These are phyloP conservation scores for Colletotrichum paranaense DNA, from an alignment of 2,329 filamentous ascomycete genomes.

Conservation along the genomic window DNA sequence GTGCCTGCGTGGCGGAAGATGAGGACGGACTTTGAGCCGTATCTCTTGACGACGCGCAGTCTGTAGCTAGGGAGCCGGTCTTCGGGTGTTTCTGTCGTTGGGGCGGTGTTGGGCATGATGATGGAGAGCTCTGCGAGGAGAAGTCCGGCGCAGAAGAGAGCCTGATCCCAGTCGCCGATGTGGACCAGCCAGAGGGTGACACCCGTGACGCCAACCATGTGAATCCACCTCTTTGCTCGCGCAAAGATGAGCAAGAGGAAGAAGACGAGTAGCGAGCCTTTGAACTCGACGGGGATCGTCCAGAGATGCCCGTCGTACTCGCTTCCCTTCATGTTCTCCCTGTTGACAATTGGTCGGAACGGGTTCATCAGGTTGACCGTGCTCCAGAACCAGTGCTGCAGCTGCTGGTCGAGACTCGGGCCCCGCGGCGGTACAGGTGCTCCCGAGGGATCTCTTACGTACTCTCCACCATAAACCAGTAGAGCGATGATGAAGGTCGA, in stretches of 20 bases:
- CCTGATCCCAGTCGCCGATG: slow-evolving; percentile 15
- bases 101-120: slow-evolving; percentile 56
- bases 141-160: slow-evolving; percentile 52
- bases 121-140: slow-evolving; percentile 65
- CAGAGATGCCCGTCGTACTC: slow-evolving; percentile 69
- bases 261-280: slow-evolving; percentile 68
- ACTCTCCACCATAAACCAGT: slow-evolving; percentile 38
- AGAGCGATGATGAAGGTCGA: slow-evolving; percentile 58
- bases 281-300: slow-evolving; percentile 72
- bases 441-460: background rate
- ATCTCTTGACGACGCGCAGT: background rate
- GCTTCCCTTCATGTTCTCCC: slow-evolving; percentile 18
- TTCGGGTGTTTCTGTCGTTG: slow-evolving; percentile 39
- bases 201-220: slow-evolving; percentile 52
- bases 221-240: slow-evolving; percentile 50
- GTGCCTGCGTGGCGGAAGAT: background rate
- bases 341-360: slow-evolving; percentile 26
- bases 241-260: slow-evolving; percentile 62
- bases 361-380: slow-evolving; percentile 38
- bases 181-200: slow-evolving; percentile 52
- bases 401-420: slow-evolving; percentile 48
- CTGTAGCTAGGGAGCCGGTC: slow-evolving; percentile 20
- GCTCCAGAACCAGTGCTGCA: slow-evolving; percentile 56
- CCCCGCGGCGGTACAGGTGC: background rate
- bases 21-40: background rate